phyloP scores from a whole-genome alignment of 2,329 filamentous ascomycete genomes.

The Fusarium pseudograminearum region DNA sequence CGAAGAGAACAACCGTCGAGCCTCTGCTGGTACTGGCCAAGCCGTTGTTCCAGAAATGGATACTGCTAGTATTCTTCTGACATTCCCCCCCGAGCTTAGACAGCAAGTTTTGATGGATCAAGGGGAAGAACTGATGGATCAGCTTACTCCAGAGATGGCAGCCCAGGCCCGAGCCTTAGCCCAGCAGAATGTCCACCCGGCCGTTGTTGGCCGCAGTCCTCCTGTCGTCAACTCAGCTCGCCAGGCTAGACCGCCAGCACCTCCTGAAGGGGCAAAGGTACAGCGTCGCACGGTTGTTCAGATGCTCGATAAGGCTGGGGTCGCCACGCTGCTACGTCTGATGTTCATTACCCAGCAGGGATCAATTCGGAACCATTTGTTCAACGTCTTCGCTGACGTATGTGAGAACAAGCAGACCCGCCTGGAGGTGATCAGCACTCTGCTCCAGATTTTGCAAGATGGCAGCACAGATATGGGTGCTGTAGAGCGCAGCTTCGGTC shows the following conservation, averaged over 20 bases:
- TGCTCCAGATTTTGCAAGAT: constrained; percentile 94
- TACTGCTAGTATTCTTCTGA: constrained; percentile 89
- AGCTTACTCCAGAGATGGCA: constrained; percentile 85
- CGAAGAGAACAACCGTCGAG: constrained; percentile 80
- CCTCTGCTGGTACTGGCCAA: constrained; percentile 66
- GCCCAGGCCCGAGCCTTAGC: constrained; percentile 83
- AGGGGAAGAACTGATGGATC: constrained; percentile 86
- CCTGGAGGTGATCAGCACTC: constrained; percentile 90
- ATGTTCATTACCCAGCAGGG: constrained; percentile 98
- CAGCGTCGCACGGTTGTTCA: constrained; percentile 88
- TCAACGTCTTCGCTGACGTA: constrained; percentile 88
- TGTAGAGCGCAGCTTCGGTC: constrained; percentile 94
- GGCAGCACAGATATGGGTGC: constrained; percentile 93
- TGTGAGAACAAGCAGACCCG: constrained; percentile 98
- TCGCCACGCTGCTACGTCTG: constrained; percentile 94
- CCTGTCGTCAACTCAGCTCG: constrained; percentile 42
- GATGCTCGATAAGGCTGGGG: constrained; percentile 95
- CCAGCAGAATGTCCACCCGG: constrained; percentile 53
- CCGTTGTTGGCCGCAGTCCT: constrained; percentile 49
- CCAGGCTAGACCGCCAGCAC: constrained; percentile 51
- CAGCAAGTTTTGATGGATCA: constrained; percentile 92
- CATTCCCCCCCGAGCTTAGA: constrained; percentile 85
- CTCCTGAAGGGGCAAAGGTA: constrained; percentile 68
- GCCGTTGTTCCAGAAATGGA: constrained; percentile 81
- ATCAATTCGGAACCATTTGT: constrained; percentile 84